phyloP scores from a whole-genome alignment of 192 early-diverging fungal genomes.

The Coemansia sp. region DNA sequence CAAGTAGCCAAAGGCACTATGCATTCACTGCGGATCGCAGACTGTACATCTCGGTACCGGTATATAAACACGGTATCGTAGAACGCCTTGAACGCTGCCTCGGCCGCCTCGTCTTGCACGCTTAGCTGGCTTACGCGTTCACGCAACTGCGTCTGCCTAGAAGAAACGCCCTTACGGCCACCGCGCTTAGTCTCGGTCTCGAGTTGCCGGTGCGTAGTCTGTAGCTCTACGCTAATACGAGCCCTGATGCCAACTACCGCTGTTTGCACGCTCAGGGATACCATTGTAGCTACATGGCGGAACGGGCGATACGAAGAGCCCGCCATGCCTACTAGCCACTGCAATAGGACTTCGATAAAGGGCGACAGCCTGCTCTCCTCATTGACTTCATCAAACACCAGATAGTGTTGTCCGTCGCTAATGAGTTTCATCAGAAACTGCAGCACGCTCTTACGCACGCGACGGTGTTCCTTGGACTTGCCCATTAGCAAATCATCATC shows the following conservation, averaged over 20 bases:
- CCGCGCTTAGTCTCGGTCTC: conserved; percentile 55
- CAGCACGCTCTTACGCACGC: conserved; percentile 67
- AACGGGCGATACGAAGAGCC: conserved; percentile 86
- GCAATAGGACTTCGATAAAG: conserved; percentile 63
- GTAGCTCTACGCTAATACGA: conserved; percentile 62
- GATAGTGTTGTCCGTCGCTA: conserved; percentile 61
- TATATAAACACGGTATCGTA: conserved; percentile 90
- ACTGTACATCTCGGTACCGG: conserved; percentile 86
- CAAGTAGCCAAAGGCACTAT: conserved; percentile 79
- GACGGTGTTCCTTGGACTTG: conserved; percentile 64
- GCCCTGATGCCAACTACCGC: conserved; percentile 71
- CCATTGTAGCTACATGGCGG: conserved; percentile 83
- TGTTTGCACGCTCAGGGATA: conserved; percentile 67
- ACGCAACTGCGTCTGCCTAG: conserved; percentile 18
- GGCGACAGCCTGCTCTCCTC: conserved; percentile 35
- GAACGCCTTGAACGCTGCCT: conserved; percentile 67
- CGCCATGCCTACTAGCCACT: conserved; percentile 71
- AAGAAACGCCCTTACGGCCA: conserved; percentile 9
- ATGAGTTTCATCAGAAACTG: conserved; percentile 69
- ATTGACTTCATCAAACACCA: conserved; percentile 62
- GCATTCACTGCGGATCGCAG: conserved; percentile 84
- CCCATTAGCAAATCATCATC: conserved; percentile 81
- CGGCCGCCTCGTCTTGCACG: conserved; percentile 61
- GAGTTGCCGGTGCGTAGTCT: conserved; percentile 71
- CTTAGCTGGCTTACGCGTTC: conserved; percentile 48